phyloP scores from a whole-genome alignment of 805 yeast species.

The Saturnispora sekii region DNA sequence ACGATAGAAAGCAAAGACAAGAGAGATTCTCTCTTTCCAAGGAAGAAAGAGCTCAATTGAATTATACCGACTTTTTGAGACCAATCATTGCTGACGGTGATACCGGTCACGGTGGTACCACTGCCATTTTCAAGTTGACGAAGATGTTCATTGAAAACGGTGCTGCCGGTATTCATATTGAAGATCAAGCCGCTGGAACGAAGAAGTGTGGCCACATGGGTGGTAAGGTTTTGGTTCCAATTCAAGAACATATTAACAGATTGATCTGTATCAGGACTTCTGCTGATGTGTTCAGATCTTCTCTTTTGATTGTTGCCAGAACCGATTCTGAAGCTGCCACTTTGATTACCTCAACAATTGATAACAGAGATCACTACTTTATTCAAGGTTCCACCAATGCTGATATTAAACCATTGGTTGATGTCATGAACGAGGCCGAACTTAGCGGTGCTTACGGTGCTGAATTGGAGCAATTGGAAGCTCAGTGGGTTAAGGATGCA shows the following conservation, averaged over 20 bases:
- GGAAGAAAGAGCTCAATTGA: conserved; percentile 58
- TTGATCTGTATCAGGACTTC: conserved; percentile 88
- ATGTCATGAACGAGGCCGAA: conserved; percentile 78
- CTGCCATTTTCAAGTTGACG: conserved; percentile 91
- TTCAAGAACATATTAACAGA: conserved; percentile 94
- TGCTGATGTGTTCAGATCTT: conserved; percentile 87
- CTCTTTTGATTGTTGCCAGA: conserved; percentile 83
- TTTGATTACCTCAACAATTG: conserved; percentile 85
- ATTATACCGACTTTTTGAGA: conserved; percentile 77
- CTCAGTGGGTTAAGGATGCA: conserved; percentile 73
- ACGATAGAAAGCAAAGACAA: conserved; percentile 92
- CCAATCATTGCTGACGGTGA: conserved; percentile 98
- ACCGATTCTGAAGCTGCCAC: conserved; percentile 98
- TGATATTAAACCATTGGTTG: conserved; percentile 59
- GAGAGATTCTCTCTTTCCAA: conserved; percentile 56
- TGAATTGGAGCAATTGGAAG: conserved; percentile 62
- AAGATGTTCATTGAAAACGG: conserved; percentile 96
- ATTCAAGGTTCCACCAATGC: conserved; percentile 88
- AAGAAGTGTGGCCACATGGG: conserved; percentile 99
- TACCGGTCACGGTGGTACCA: conserved; percentile 98
- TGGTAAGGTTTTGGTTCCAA: conserved; percentile 94
- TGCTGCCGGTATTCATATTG: conserved; percentile 98
- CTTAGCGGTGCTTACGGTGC: conserved; percentile 60
- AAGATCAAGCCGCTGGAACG: conserved; percentile 98
- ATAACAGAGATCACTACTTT: conserved; percentile 88